Base-by-base conservation (phyloP, 1,284 basidiomycete species). In the Cryptococcus floricola region DNA sequence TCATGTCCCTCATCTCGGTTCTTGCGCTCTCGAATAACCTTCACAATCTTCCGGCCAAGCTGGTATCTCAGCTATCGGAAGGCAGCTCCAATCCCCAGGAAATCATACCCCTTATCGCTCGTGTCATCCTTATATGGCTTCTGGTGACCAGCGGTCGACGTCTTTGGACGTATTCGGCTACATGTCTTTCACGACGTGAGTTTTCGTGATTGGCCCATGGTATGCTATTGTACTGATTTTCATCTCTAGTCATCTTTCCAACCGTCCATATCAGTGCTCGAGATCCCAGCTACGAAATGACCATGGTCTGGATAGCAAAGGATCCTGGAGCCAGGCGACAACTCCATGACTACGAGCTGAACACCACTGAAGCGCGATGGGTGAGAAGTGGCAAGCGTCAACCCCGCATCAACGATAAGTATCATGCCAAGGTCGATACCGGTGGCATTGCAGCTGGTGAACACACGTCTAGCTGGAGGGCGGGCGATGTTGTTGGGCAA, bases 241-340 rank as follows among this genome's bases (percentile, higher is more conserved):
- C 23, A 23, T 23, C 23, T 23, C 19, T 39, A 64, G 63, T 12
- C 10, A 16, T 64, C 14, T 62, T 60, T 51, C 64, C 66, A 3
- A 61, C 65, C 19, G 62, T 63, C 0, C 63, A 66, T 52, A 59
- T 68, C 38, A 13, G 50, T 5, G 19, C 19, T 25, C 39, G 39
- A 9, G 65, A 69, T 34, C 63, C 63, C 13, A 56, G 66, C 12
- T 69, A 58, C 48, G n/a, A 52, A 23, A 66, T 65, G 64, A 57
- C 68, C 31, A 59, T 55, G 48, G 54, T 63, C 14, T 68, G 50
- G 44, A 48, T 70, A 10, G 63, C 68, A 13, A 65, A 67, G 57
- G 63, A 68, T 44, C 49, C 56, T 7, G 44, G 44, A 12, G 66
- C 56, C 13, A 63, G 64, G 43, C 19, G 31, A 1, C 66, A 68